Conservation (phyloP, 371 early-diverging fungal genomes). For the Mortierella sp. region DNA sequence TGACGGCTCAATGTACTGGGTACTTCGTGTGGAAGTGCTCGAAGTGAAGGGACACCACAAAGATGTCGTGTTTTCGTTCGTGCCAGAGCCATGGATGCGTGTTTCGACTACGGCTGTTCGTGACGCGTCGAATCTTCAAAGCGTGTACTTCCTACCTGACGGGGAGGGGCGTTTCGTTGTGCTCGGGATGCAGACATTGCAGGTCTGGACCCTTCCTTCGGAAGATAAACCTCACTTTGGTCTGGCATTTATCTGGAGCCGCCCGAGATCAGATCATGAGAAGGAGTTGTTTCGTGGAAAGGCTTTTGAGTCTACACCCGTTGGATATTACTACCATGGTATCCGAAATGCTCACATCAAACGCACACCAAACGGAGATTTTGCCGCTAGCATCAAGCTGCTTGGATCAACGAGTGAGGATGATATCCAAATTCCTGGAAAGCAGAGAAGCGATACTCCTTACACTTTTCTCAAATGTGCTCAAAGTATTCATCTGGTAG, state of each 20-base stretch:
- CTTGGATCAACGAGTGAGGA: slow-evolving; percentile 15
- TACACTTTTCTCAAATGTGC: slow-evolving; percentile 23
- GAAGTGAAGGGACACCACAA: slow-evolving; percentile 17
- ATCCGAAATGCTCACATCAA: slow-evolving; percentile 10
- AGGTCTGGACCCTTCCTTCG: slow-evolving; percentile 40
- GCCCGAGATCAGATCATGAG: slow-evolving; percentile 11
- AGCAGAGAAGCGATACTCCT: slow-evolving; percentile 7
- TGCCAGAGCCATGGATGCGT: slow-evolving; percentile 52
- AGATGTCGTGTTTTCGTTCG: slow-evolving; percentile 30
- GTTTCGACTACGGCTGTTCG: slow-evolving; percentile 10
- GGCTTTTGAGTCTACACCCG: slow-evolving; percentile 9
- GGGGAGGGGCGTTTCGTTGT: slow-evolving; percentile 37
- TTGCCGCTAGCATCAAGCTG: slow-evolving; percentile 21
- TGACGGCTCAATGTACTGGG: slow-evolving; percentile 40
- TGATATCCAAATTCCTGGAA: slow-evolving; percentile 26
- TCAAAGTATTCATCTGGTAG: slow-evolving; percentile 30
- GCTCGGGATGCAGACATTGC: slow-evolving; percentile 38
- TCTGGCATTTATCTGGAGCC: slow-evolving; percentile 46
- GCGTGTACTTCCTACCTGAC: slow-evolving; percentile 34
- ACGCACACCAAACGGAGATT: slow-evolving; percentile 7
- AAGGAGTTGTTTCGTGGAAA: neutral
- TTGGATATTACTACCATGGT: slow-evolving; percentile 28
- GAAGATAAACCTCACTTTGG: slow-evolving; percentile 20
- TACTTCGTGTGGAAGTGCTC: slow-evolving; percentile 39
- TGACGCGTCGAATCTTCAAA: slow-evolving; percentile 13